Base-by-base conservation (phyloP, 75 land plant species). In the Selaginella tamariscina region DNA sequence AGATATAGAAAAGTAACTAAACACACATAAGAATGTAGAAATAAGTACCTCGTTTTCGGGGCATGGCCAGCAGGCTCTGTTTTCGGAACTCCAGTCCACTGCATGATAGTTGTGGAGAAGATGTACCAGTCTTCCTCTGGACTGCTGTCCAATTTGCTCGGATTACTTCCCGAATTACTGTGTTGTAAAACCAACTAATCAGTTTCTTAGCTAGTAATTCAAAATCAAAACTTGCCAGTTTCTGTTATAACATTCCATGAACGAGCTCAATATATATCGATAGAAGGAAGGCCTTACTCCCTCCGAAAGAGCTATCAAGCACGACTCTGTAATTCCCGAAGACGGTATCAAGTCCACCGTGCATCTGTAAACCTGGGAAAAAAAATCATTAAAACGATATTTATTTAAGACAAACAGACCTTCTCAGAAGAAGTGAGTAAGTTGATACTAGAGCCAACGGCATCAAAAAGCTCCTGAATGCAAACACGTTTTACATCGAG, bases 81-180 rank as follows among this genome's bases (percentile, higher is more conserved):
- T 26, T 56, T 32, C 2, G 32, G 30, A 29, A 54, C 77, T 9
- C 57, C 54, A 22, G 77, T 77, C 65, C 85, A 65, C 68, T 77
- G 70, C 65, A 71, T 70, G 1, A 95, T 70, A 2, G 77, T 44
- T 32, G 64, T 70, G 62, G 71, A 68, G 81, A 95, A 84, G 8
- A 79, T 77, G n/a, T 78, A 77, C 99, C 99, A 95, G 60, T 91
- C 92, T 31, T 74, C 59, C 74, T 84, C 88, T 72, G 70, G 71
- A 44, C 33, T 49, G 27, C 67, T 72, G 55, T 65, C 75, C 13
- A 44, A 18, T 76, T 68, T 66, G 32, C 65, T 72, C 65, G 15
- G 49, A 5, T 39, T 5, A 15, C 49, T n/a, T n/a, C n/a, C n/a
- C n/a, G n/a, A n/a, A n/a, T n/a, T n/a, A n/a, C n/a, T n/a, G n/a